Conservation (phyloP, 345 rosid genomes). For the Boechera retrofracta region DNA sequence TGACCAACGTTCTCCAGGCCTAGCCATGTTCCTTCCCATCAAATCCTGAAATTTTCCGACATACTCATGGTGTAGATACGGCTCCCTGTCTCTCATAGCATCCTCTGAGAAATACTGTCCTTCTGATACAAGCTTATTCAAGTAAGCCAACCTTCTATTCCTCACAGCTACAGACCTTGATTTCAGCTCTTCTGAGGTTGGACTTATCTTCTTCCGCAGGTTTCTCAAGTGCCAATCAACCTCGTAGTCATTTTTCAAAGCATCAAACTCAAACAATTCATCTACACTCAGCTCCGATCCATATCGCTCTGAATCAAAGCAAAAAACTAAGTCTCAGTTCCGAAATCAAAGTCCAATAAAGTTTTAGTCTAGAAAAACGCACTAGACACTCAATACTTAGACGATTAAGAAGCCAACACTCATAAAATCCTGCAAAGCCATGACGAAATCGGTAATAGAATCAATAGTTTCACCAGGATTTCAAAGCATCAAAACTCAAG, state of each 20-base stretch:
- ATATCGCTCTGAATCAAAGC: constrained; percentile 64
- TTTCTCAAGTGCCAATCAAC: constrained; percentile 81
- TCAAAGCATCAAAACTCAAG: constrained; percentile 56
- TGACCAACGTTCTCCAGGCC: constrained; percentile 96
- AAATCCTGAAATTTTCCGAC: constrained; percentile 95
- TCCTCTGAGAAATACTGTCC: constrained; percentile 94
- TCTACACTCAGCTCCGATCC: constrained; percentile 65
- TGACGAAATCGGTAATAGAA: neutral
- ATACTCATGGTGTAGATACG: constrained; percentile 92
- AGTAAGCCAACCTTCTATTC: constrained; percentile 83
- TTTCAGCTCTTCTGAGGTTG: constrained; percentile 68
- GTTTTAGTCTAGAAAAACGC: neutral
- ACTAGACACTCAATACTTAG: neutral
- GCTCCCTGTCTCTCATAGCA: constrained; percentile 96
- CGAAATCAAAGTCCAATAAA: neutral
- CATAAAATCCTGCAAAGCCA: neutral
- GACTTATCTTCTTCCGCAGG: constrained; percentile 68
- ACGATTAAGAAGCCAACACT: constrained; percentile 7
- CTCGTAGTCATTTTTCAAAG: constrained; percentile 69
- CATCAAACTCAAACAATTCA: constrained; percentile 75
- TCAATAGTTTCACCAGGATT: neutral
- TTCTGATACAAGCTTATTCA: constrained; percentile 63
- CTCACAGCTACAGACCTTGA: constrained; percentile 70
- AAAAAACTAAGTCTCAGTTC: constrained; percentile 6
- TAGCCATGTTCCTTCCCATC: constrained; percentile 78